phyloP scores from a whole-genome alignment of 2,329 filamentous ascomycete genomes.

The Ascochyta clinopodiicola region DNA sequence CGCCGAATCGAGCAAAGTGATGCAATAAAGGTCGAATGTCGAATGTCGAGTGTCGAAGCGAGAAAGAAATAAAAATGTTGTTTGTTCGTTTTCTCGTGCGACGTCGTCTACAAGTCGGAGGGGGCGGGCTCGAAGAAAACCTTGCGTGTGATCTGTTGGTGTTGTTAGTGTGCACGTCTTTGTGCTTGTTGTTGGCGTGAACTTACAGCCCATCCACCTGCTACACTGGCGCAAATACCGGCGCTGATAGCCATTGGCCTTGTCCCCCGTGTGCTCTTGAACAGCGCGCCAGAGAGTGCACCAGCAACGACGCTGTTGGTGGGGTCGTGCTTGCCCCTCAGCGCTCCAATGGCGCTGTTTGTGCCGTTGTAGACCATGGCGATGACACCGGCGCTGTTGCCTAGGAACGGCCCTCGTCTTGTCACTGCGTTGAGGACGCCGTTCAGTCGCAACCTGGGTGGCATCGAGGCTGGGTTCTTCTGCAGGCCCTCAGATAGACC shows the following conservation, averaged over 20 bases:
- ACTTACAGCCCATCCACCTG: slow-evolving; percentile 83
- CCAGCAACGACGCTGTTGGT: slow-evolving; percentile 88
- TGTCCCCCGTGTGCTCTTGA: slow-evolving; percentile 92
- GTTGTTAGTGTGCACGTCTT: slow-evolving; percentile 4
- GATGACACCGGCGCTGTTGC: slow-evolving; percentile 94
- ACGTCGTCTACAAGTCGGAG: slow-evolving; percentile 5
- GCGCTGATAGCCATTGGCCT: slow-evolving; percentile 95
- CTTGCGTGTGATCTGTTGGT: slow-evolving; percentile 32
- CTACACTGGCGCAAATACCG: slow-evolving; percentile 83
- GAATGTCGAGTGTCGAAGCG: too few species aligned
- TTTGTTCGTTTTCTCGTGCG: neutral
- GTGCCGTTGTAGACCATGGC: slow-evolving; percentile 94
- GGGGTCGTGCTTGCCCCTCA: slow-evolving; percentile 65
- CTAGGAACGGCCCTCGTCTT: slow-evolving; percentile 88
- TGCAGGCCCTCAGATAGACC: slow-evolving; percentile 88
- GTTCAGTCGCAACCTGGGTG: slow-evolving; percentile 92
- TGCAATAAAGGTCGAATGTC: slow-evolving; percentile 18
- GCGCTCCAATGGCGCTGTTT: slow-evolving; percentile 51
- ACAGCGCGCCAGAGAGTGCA: slow-evolving; percentile 86
- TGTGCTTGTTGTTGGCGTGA: neutral
- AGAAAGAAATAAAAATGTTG: slow-evolving; percentile 10
- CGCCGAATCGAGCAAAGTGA: slow-evolving; percentile 21
- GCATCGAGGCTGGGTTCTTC: slow-evolving; percentile 71
- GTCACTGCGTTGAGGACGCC: slow-evolving; percentile 94
- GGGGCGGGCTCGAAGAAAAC: slow-evolving; percentile 35